phyloP scores from a whole-genome alignment of 2,329 filamentous ascomycete species.

The Diaporthe helianthi region DNA sequence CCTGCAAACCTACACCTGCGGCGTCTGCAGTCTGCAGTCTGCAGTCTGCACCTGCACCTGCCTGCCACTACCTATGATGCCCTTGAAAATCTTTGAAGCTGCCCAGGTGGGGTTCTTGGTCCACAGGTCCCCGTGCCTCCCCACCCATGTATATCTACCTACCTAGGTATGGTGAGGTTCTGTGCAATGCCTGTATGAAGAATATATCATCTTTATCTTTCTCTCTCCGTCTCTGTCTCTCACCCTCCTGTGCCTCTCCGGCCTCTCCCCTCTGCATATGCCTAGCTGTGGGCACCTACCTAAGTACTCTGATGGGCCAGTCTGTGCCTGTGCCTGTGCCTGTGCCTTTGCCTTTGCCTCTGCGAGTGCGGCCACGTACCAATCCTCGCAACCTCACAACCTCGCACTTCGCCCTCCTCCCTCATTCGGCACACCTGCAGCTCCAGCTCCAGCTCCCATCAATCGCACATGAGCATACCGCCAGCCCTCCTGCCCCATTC shows the following conservation, averaged over 20 bases:
- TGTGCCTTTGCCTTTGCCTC: background rate
- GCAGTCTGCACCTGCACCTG: slow-evolving; percentile 20
- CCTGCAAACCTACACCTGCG: background rate
- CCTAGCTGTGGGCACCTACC: too few relatives aligned
- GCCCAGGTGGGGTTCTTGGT: slow-evolving; percentile 21
- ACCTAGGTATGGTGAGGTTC: background rate
- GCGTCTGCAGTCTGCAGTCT: slow-evolving; percentile 17
- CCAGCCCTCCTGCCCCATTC: slow-evolving; percentile 29
- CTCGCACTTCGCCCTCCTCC: slow-evolving; percentile 19
- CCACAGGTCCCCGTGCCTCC: slow-evolving; percentile 13
- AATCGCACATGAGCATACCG: slow-evolving; percentile 23
- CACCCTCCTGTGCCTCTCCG: background rate
- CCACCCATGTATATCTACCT: slow-evolving; percentile 10
- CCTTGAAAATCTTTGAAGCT: background rate
- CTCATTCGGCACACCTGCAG: slow-evolving; percentile 24
- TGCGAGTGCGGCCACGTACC: background rate
- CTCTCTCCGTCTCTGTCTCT: too few relatives aligned
- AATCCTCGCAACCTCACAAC: background rate
- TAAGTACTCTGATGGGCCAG: too few relatives aligned
- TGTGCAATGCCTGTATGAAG: background rate
- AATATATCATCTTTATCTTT: background rate
- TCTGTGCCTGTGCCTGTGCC: background rate
- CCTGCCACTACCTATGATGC: background rate
- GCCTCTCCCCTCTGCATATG: background rate
- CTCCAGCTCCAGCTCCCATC: slow-evolving; percentile 28